These are phyloP conservation scores for Globisporangium polare DNA, from an alignment of 352 stramenopile species.

Conservation along the genomic window DNA sequence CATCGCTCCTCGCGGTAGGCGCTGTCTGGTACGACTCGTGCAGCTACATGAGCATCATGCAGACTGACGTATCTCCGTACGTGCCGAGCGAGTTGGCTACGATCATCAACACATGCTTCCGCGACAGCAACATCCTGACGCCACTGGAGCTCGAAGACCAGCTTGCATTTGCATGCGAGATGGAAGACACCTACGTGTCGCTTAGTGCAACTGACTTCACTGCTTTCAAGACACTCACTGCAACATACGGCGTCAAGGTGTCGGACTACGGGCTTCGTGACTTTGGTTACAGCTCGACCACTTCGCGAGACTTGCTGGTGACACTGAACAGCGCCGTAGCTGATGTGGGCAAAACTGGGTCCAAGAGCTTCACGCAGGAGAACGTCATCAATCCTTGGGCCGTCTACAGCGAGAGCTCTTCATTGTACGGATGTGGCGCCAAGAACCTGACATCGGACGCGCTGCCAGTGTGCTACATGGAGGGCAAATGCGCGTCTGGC, in stretches of 20 bases:
- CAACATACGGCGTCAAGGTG: conserved; percentile 42
- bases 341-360: conserved; percentile 13
- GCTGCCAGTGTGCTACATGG: conserved; percentile 66
- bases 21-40: conserved; percentile 80
- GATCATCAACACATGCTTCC: conserved; percentile 71
- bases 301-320: conserved; percentile 38
- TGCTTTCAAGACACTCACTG: conserved; percentile 30
- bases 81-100: conserved; percentile 50
- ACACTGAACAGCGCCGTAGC: conserved; percentile 32
- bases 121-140: conserved; percentile 55
- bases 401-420: conserved; percentile 31
- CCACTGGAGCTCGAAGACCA: conserved; percentile 46
- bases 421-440: conserved; percentile 20
- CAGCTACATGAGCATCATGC: conserved; percentile 80
- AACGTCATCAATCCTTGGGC: conserved; percentile 61
- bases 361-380: conserved; percentile 41
- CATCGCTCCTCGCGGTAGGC: conserved; percentile 65
- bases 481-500: conserved; percentile 28
- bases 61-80: conserved; percentile 68
- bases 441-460: conserved; percentile 32
- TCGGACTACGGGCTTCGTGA: conserved; percentile 48
- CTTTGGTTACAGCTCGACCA: conserved; percentile 59
- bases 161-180: conserved; percentile 56
- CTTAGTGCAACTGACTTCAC: conserved; percentile 42
- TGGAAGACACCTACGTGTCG: conserved; percentile 55